Percentiles rank a stretch among this genome's conserved stretches.
Evolutionary conservation across 495 filamentous ascomycete species (phyloP).

Genomic region (Aspergillus kassunensis): DNA sequence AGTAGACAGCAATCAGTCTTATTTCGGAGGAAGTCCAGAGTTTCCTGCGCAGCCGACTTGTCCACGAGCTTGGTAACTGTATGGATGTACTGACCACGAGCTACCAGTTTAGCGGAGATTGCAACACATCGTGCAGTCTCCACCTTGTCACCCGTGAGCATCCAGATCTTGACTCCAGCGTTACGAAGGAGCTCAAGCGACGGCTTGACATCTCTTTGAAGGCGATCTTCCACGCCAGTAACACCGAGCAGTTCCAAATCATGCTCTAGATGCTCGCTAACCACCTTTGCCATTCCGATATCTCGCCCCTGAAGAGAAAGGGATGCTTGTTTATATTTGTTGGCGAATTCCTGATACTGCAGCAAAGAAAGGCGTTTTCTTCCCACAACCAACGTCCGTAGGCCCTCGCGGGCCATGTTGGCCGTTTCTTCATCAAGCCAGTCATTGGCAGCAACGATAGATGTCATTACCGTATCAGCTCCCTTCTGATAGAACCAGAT

Average conservation of each 20-base stretch:
- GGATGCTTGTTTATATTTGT: conserved; percentile 72
- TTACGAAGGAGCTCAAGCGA: conserved; percentile 93
- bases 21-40: conserved; percentile 80
- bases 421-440: conserved; percentile 98
- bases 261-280: conserved; percentile 77
- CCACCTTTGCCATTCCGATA: conserved; percentile 69
- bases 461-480: conserved; percentile 93
- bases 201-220: conserved; percentile 92
- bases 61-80: conserved; percentile 72
- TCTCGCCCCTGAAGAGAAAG: conserved; percentile 77
- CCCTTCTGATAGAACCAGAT: conserved; percentile 99
- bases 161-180: conserved; percentile 99
- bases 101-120: conserved; percentile 90
- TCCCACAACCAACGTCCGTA: conserved; percentile 91
- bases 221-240: conserved; percentile 94
- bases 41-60: conserved; percentile 65
- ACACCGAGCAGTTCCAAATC: conserved; percentile 92
- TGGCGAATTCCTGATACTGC: conserved; percentile 76
- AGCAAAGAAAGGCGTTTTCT: conserved; percentile 70
- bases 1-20: conserved; percentile 87
- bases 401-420: conserved; percentile 96
- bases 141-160: conserved; percentile 98
- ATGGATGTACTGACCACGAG: conserved; percentile 91
- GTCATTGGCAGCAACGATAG: conserved; percentile 91
- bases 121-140: conserved; percentile 97